Base-by-base conservation (phyloP, 31 red algal species). In the Pterothamnion heteromorphum region DNA sequence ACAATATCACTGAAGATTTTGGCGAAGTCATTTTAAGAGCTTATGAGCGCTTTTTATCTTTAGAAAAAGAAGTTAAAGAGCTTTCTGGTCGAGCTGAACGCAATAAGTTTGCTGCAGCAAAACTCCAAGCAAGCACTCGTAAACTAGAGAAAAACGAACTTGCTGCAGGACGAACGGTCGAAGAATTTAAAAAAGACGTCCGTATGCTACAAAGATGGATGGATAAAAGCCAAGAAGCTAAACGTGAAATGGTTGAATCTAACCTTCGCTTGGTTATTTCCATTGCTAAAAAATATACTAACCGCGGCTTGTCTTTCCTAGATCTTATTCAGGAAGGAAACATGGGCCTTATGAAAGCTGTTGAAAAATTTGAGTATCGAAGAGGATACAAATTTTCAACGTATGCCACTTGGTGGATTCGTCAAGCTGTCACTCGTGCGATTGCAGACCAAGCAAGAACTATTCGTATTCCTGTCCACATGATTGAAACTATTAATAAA, bases 391-490 rank as follows among this genome's bases (percentile, higher is more conserved):
- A 95, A 81, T 99, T 99, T 92, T 97, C 96, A 35, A 99, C 98
- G 0, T 99, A 99, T 85, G 98, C 98, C 23, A 96, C 98, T 18
- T 99, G 98, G 98, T 99, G 98, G 98, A 99, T 99, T 90, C 91
- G 98, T 23, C 96, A 97, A 91, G 93, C 98, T 0, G 97, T 99
- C 43, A 97, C 95, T 28, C 92, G 98, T 14, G 95, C 96, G 35
- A 96, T 99, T 81, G 95, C 96, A 3, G 98, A 99, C 74, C 95
- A 96, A 43, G 95, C 95, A 0, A 94, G 98, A 80, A 88, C 98
- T 24, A 97, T 99, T 84, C 94, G 96, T 35, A 82, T 99, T 36
- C 98, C 98, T 43, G 98, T 97, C n/a, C 97, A 98, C 88, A 94
- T 98, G 24, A 96, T 95, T 44, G 97, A 98, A 84, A 98, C 95